These are phyloP conservation scores for Solanum arcanum DNA, from an alignment of 257 asterid species.

Conservation along the genomic window DNA sequence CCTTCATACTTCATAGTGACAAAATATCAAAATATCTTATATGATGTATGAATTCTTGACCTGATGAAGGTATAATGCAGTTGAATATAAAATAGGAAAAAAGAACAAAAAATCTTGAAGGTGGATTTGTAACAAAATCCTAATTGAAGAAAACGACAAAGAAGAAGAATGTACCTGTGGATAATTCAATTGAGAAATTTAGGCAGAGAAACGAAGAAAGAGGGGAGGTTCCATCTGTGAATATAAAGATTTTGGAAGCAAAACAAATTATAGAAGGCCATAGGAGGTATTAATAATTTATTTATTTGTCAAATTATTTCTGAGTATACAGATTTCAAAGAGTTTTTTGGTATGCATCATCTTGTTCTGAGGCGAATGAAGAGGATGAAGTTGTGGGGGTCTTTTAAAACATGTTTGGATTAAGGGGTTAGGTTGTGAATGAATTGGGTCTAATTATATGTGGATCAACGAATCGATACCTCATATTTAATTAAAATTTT, in stretches of 20 bases:
- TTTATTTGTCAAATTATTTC: not conserved
- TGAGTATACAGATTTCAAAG: not conserved
- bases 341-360: not conserved
- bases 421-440: not conserved
- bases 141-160: not conserved
- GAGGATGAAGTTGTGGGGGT: not conserved
- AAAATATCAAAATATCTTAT: not conserved
- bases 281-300: not conserved
- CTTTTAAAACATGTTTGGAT: not conserved
- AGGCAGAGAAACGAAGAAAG: not conserved
- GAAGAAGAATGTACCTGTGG: not conserved
- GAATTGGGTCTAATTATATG: not conserved
- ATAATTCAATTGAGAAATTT: not conserved
- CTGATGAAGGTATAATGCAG: not conserved
- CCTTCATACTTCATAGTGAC: not conserved
- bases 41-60: not conserved
- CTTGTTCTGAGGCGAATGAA: not conserved
- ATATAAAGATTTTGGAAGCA: not conserved
- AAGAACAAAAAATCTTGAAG: not conserved
- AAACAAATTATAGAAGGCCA: not conserved
- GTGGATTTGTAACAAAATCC: not conserved
- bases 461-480: not conserved
- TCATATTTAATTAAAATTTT: not conserved
- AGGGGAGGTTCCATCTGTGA: not conserved
- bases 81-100: not conserved